Percentiles rank a stretch among this genome's conserved stretches.
Conservation (phyloP, 495 filamentous ascomycete species). For the Pseudevernia furfuracea region DNA sequence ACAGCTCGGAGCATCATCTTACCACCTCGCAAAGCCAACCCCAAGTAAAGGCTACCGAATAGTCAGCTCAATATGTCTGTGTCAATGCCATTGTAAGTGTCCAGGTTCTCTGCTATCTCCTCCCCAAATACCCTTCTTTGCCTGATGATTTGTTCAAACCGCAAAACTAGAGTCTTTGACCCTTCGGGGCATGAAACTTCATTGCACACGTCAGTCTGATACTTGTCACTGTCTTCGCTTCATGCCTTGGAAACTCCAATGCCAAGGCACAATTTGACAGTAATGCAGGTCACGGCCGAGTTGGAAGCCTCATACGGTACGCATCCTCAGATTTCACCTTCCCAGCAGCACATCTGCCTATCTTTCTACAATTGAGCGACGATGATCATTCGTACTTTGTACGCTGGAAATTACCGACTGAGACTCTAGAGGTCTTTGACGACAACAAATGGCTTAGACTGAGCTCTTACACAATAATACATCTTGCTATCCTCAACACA, state of each 20-base stretch:
- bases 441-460: slow-evolving; percentile 89
- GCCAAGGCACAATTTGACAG: neutral
- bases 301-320: slow-evolving; percentile 1
- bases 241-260: neutral
- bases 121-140: slow-evolving; percentile 19
- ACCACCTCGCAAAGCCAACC: too few relatives aligned
- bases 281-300: neutral
- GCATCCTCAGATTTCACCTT: neutral
- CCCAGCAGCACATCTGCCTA: neutral
- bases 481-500: neutral
- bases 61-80: neutral
- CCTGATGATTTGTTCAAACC: slow-evolving; percentile 79
- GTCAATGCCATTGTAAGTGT: slow-evolving; percentile 2
- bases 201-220: slow-evolving; percentile 99
- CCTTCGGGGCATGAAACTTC: slow-evolving; percentile 82
- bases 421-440: slow-evolving; percentile 65
- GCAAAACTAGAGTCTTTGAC: slow-evolving; percentile 99
- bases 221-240: slow-evolving; percentile 12
- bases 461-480: slow-evolving; percentile 40
- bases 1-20: neutral
- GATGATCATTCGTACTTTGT: slow-evolving; percentile 81
- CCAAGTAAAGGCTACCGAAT: neutral
- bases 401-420: slow-evolving; percentile 99
- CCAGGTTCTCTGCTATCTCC: slow-evolving; percentile 14
- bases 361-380: slow-evolving; percentile 32